phyloP scores from a whole-genome alignment of 1,284 basidiomycete genomes.

The Papiliotrema fonsecae region DNA sequence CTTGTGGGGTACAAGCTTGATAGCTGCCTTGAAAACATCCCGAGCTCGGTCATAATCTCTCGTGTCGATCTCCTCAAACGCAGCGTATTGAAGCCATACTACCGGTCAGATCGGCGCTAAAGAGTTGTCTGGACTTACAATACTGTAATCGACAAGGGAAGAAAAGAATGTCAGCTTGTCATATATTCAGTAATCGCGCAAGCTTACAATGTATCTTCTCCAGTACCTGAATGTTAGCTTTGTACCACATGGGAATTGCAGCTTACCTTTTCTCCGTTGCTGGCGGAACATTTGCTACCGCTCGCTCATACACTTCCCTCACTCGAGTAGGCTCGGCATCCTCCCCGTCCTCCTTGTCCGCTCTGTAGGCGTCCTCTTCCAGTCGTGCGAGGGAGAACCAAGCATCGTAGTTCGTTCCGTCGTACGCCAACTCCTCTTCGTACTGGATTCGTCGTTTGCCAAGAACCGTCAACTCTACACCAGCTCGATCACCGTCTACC shows the following conservation, averaged over 20 bases:
- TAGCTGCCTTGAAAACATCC: conserved; percentile 87
- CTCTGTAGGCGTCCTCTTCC: conserved; percentile 80
- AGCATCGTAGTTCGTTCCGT: conserved; percentile 89
- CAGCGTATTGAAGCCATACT: conserved; percentile 90
- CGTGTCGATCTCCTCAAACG: conserved; percentile 95
- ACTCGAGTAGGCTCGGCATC: conserved; percentile 60
- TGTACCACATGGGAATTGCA: background rate
- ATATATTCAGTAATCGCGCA: conserved; percentile 7
- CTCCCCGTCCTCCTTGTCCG: conserved; percentile 68
- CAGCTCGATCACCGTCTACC: conserved; percentile 70
- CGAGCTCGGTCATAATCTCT: conserved; percentile 81
- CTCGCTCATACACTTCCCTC: conserved; percentile 91
- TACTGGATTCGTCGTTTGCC: conserved; percentile 97
- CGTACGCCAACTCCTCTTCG: conserved; percentile 84
- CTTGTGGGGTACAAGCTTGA: conserved; percentile 88
- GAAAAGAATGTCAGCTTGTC: conserved; percentile 2
- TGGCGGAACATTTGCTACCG: conserved; percentile 93
- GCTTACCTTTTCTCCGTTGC: conserved; percentile 53
- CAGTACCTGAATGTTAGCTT: conserved; percentile 63
- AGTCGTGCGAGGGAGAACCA: conserved; percentile 97
- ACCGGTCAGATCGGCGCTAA: conserved; percentile 2
- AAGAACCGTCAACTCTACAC: conserved; percentile 88
- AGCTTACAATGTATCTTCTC: conserved; percentile 85
- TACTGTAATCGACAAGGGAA: conserved; percentile 14
- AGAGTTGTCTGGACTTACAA: conserved; percentile 15